Evolutionary conservation across 2,329 filamentous ascomycete genomes (phyloP).

Genomic region (Pseudogymnoascus sp.): DNA sequence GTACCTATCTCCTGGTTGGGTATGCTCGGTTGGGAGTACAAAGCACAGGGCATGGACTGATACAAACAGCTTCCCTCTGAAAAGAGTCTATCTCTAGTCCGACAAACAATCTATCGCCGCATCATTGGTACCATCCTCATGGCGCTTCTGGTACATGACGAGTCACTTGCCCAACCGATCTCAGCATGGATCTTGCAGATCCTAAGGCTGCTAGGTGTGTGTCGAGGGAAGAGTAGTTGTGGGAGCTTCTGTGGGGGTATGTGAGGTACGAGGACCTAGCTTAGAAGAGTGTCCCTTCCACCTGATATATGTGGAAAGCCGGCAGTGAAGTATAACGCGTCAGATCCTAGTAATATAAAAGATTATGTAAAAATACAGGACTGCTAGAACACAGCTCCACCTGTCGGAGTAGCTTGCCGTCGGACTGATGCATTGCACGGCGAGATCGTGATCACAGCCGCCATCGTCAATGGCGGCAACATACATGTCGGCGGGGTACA

Average conservation of each 20-base stretch:
- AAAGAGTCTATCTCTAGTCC: not conserved
- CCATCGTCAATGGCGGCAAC: constrained; percentile 5
- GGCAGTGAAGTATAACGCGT: not conserved
- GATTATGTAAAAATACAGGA: not conserved
- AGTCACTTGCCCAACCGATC: constrained; percentile 4
- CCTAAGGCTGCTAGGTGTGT: not conserved
- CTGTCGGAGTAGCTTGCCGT: not conserved
- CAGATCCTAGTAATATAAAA: not conserved
- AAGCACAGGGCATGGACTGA: not conserved
- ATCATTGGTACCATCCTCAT: not conserved
- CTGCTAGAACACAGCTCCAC: not conserved
- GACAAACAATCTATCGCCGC: not conserved
- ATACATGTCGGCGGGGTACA: constrained; percentile 3
- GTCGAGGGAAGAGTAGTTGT: not conserved
- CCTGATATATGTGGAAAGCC: not conserved
- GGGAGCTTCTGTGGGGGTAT: not conserved
- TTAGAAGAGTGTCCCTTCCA: not conserved
- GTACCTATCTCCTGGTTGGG: not conserved
- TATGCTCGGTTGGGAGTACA: constrained; percentile 2
- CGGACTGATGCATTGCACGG: constrained; percentile 4
- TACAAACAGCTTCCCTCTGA: not conserved
- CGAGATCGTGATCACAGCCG: constrained; percentile 6
- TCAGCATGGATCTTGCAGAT: constrained; percentile 6
- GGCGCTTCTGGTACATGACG: not conserved
- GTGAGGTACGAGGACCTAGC: not conserved